Percentiles rank a stretch among this genome's conserved stretches.
phyloP scores from a whole-genome alignment of 345 rosid species.

The Populus davidiana region DNA sequence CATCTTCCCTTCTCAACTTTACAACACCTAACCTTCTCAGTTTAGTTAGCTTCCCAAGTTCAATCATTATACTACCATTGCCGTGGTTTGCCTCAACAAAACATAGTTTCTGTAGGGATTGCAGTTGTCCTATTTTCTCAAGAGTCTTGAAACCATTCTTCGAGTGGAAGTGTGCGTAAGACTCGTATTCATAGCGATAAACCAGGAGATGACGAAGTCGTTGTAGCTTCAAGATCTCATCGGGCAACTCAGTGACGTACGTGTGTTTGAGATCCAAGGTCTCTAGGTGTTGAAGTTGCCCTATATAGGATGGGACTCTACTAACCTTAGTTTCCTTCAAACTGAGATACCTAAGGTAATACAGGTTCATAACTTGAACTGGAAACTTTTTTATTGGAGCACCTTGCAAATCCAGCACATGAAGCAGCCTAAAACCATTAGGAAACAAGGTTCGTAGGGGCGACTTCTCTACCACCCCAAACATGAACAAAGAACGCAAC shows the following conservation, averaged over 20 bases:
- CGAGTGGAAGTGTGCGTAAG: slow-evolving; percentile 4
- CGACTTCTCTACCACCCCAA: slow-evolving; percentile 16
- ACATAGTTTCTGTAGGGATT: background rate
- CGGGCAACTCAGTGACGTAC: slow-evolving; percentile 15
- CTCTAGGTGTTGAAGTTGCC: slow-evolving; percentile 28
- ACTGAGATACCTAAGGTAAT: slow-evolving; percentile 15
- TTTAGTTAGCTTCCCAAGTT: slow-evolving; percentile 1
- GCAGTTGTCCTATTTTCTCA: slow-evolving; percentile 14
- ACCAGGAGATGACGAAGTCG: slow-evolving; percentile 22
- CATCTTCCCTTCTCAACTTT: slow-evolving; percentile 13
- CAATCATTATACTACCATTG: background rate
- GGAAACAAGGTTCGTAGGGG: slow-evolving; percentile 5
- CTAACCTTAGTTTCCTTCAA: slow-evolving; percentile 13
- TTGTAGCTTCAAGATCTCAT: slow-evolving; percentile 16
- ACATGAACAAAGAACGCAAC: slow-evolving; percentile 24
- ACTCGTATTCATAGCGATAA: slow-evolving; percentile 10
- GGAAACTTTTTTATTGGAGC: slow-evolving; percentile 20
- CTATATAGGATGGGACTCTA: slow-evolving; percentile 13
- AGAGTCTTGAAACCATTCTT: slow-evolving; percentile 12
- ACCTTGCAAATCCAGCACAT: slow-evolving; percentile 20
- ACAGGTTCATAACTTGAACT: slow-evolving; percentile 4
- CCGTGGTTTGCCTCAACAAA: slow-evolving; percentile 6
- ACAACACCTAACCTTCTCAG: slow-evolving; percentile 11
- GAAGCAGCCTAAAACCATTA: slow-evolving; percentile 12
- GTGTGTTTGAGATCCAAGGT: slow-evolving; percentile 29